These are phyloP conservation scores for Picea glauca DNA, from an alignment of 75 land plant genomes.

Conservation along the genomic window DNA sequence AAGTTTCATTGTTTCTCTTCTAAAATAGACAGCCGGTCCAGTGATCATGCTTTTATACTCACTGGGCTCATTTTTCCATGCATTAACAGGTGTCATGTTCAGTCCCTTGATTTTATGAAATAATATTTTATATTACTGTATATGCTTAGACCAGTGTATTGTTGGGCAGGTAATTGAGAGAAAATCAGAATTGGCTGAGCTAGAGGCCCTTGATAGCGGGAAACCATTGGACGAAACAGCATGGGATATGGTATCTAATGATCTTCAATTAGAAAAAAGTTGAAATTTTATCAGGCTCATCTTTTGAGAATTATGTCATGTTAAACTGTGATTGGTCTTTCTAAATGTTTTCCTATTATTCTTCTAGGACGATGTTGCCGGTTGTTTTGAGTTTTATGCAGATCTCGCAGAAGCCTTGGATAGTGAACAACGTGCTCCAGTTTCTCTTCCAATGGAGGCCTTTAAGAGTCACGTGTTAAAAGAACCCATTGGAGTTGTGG, in stretches of 20 bases:
- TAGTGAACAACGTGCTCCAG: constrained; percentile 66
- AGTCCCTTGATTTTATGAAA: background rate
- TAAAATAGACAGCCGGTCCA: background rate
- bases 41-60: background rate
- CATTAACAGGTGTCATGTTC: background rate
- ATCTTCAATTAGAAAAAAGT: background rate
- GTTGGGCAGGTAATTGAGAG: constrained; percentile 70
- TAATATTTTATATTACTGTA: background rate
- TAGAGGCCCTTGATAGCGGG: constrained; percentile 92
- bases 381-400: constrained; percentile 97
- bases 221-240: constrained; percentile 96
- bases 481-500: constrained; percentile 97
- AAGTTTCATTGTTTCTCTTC: background rate
- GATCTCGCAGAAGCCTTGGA: constrained; percentile 94
- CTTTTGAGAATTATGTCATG: background rate
- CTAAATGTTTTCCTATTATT: constrained; percentile 16
- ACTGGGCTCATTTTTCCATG: background rate
- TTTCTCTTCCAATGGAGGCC: constrained; percentile 84
- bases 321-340: background rate
- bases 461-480: constrained; percentile 74
- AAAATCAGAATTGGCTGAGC: constrained; percentile 73
- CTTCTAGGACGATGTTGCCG: constrained; percentile 95
- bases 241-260: constrained; percentile 87
- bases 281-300: background rate
- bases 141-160: background rate